Evolutionary conservation across 805 yeast genomes (phyloP).

Genomic region (Kockiozyma suomiensis): DNA sequence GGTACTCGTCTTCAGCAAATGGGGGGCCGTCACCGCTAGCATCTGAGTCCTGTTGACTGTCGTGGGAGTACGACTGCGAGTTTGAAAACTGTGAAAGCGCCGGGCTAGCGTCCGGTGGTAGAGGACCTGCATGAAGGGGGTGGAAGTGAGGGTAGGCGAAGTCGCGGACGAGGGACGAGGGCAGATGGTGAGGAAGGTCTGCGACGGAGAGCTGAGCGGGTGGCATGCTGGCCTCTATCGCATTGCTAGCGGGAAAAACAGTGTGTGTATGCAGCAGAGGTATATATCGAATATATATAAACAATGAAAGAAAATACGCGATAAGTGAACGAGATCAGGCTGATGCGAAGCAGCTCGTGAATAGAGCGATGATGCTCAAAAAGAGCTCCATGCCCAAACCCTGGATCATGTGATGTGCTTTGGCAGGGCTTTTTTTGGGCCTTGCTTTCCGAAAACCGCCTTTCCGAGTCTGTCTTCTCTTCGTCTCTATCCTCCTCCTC

Average conservation of each 20-base stretch:
- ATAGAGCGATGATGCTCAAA: too few species aligned
- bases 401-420: too few species aligned
- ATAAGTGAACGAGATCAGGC: too few species aligned
- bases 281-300: too few species aligned
- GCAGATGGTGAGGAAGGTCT: neutral
- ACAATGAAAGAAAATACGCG: too few species aligned
- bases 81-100: neutral
- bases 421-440: too few species aligned
- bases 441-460: neutral
- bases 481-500: neutral
- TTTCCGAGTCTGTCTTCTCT: neutral
- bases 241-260: neutral
- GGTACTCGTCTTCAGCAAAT: constrained; percentile 44
- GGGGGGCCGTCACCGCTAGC: constrained; percentile 40
- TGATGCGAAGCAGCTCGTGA: too few species aligned
- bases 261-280: neutral
- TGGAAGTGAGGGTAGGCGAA: constrained; percentile 74
- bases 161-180: constrained; percentile 54
- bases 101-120: constrained; percentile 29
- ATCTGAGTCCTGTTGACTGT: neutral
- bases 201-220: constrained; percentile 4
- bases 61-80: neutral
- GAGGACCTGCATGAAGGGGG: constrained; percentile 70
- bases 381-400: too few species aligned
- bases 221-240: neutral